phyloP scores from a whole-genome alignment of 192 early-diverging fungal genomes.

The Coemansia reversa region DNA sequence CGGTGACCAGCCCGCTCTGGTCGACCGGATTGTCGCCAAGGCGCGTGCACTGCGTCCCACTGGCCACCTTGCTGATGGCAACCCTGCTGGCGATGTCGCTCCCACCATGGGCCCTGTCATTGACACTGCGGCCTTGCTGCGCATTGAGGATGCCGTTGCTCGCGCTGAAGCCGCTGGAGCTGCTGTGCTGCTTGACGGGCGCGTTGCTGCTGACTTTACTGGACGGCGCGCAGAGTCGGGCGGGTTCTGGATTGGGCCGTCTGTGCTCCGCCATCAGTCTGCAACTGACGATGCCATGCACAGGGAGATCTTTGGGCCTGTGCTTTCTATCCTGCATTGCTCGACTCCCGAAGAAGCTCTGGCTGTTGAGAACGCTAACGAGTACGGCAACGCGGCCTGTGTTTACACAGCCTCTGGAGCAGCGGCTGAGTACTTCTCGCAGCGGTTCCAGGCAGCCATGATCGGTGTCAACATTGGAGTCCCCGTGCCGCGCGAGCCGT shows the following conservation, averaged over 20 bases:
- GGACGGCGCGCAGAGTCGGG: constrained; percentile 25
- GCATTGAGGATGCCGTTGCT: constrained; percentile 65
- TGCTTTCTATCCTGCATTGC: constrained; percentile 64
- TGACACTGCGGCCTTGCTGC: constrained; percentile 60
- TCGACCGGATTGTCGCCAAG: constrained; percentile 61
- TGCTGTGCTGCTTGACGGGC: constrained; percentile 70
- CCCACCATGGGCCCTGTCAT: constrained; percentile 76
- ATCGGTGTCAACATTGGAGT: constrained; percentile 77
- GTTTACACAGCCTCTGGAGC: constrained; percentile 67
- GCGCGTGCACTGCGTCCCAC: constrained; percentile 54
- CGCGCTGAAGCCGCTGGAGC: constrained; percentile 57
- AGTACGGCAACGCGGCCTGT: constrained; percentile 70
- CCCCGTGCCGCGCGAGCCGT: constrained; percentile 73
- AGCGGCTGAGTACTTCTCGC: constrained; percentile 66
- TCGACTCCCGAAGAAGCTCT: constrained; percentile 63
- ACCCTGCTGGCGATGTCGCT: constrained; percentile 44
- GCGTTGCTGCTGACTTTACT: constrained; percentile 40
- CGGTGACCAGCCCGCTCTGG: constrained; percentile 65
- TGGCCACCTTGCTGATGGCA: too few species aligned
- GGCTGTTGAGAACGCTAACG: constrained; percentile 70
- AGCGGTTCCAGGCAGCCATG: constrained; percentile 75
- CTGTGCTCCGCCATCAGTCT: constrained; percentile 62
- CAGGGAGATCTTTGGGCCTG: constrained; percentile 84
- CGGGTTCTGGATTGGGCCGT: constrained; percentile 77
- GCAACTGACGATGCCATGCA: constrained; percentile 63